Percentiles rank a stretch among this genome's conserved stretches.
phyloP scores from a whole-genome alignment of 306 rosid species.

The Citrullus amarus region DNA sequence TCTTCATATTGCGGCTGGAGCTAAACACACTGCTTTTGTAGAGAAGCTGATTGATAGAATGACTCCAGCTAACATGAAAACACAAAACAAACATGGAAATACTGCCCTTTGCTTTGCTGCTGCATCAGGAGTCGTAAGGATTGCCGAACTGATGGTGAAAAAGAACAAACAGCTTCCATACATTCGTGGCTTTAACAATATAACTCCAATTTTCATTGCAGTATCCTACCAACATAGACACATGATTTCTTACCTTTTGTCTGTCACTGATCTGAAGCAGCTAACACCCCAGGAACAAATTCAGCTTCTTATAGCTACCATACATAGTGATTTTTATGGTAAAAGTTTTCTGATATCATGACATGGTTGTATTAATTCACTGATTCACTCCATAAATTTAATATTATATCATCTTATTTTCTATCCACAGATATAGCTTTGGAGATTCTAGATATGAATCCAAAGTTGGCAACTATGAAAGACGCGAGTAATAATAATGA shows the following conservation, averaged over 20 bases:
- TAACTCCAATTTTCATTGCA: too few species aligned
- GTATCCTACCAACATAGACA: background rate
- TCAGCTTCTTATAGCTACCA: background rate
- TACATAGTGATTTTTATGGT: background rate
- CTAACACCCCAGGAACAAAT: background rate
- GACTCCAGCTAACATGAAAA: background rate
- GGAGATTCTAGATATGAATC: background rate
- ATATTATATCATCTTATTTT: too few species aligned
- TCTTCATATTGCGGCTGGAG: background rate
- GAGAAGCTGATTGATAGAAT: background rate
- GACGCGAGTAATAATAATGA: background rate
- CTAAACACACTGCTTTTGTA: background rate
- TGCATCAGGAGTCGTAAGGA: background rate
- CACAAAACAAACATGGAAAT: background rate
- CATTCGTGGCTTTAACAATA: background rate
- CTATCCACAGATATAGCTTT: background rate
- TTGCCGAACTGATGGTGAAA: background rate
- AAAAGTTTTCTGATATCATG: too few species aligned
- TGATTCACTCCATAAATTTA: too few species aligned
- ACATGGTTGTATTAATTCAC: too few species aligned
- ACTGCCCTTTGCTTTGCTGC: constrained; percentile 15
- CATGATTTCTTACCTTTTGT: background rate
- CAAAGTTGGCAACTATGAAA: background rate
- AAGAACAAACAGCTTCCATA: background rate
- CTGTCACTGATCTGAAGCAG: background rate